Evolutionary conservation across 768 basidiomycete species (phyloP), one percentile per base, ranked within the genome.

Genomic region (Ephemerocybe angulata): DNA sequence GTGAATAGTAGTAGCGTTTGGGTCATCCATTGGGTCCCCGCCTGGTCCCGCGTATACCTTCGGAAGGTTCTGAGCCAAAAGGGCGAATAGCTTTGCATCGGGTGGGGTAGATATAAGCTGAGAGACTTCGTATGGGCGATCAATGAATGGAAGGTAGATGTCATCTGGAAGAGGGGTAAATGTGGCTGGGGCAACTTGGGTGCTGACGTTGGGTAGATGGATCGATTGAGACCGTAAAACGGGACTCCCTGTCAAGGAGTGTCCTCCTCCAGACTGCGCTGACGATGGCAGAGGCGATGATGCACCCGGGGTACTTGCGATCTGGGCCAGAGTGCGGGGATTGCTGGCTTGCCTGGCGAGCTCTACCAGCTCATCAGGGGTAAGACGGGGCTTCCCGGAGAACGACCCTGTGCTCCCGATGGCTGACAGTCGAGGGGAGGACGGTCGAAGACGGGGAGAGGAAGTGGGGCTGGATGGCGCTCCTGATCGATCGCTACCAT

Each of bases 111-210:
- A 75, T 54, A 94, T 81, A 27, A 97, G 77, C 8, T 81, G 72
- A 3, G 78, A 59, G 1, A 95, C 91, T 63, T 97, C 93, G 0
- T 74, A 70, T 0, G 90, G 80, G 19, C 93, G 84, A 59, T 95
- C 87, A 58, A 95, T 78, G 70, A 93, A 97, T 1, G 93, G 93
- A 13, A 97, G 82, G 60, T 84, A 86, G 28, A 90, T 81, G 56
- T 90, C 85, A 21, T 84, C 82, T 4, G 88, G 87, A 1, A 93
- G 78, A 0, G 83, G 83, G 0, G 87, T 88, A 65, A 92, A 92
- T 1, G 83, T 82, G 2, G 83, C 80, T 3, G 81, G 82, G 0
- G 74, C 60, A 2, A 73, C 57, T 1, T 55, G 28, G 49, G 62
- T 30, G 8, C 57, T 58, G 28, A 48, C 46, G 13, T 61, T 56